Evolutionary conservation across 1,284 basidiomycete genomes (phyloP), one percentile per base, ranked within the genome.

Genomic region (Rhodotorula sp.): DNA sequence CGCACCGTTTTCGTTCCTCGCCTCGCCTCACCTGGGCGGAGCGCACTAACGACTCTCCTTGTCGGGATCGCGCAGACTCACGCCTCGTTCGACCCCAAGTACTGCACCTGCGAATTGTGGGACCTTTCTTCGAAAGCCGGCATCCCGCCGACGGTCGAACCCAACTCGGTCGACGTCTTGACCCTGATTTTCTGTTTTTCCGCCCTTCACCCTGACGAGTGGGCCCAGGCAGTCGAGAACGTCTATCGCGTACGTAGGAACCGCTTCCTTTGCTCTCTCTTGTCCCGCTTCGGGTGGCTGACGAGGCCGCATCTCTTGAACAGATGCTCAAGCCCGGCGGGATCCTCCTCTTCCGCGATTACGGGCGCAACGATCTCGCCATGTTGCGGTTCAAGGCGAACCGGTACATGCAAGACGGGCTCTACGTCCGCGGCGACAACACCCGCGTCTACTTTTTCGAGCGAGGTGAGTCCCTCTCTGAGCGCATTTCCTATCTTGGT

Each of bases 361-460:
- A 99, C 79, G 97, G 94, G 0, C 87, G 97, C 39, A 87, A 98
- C 80, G 97, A 99, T 80, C 87, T 93, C 64, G 91, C 94, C 1
- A 96, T 99, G 82, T 84, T 99, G 34, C 86, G 97, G 7, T 97
- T 99, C 85, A 96, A 93, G 81, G 86, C 87, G 26, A 88, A 90
- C 3, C 86, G 97, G 46, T 85, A 69, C 34, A 79, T 99, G 74
- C 86, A 99, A 21, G 90, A 92, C 54, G 93, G 95, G 96, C 80
- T 91, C 75, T 97, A 97, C 79, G 90, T 95, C 63, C 87, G 96
- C 61, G 96, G 96, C 1, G 96, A 99, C 82, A 96, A 95, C 76
- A 99, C 96, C 0, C 85, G 97, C 49, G 95, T 97, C 0, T 97
- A 97, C 81, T 97, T 97, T 81, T 97, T 97, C 78, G 90, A 91